Base-by-base conservation (phyloP, 2,329 filamentous ascomycete genomes). In the Colletotrichum melonis region DNA sequence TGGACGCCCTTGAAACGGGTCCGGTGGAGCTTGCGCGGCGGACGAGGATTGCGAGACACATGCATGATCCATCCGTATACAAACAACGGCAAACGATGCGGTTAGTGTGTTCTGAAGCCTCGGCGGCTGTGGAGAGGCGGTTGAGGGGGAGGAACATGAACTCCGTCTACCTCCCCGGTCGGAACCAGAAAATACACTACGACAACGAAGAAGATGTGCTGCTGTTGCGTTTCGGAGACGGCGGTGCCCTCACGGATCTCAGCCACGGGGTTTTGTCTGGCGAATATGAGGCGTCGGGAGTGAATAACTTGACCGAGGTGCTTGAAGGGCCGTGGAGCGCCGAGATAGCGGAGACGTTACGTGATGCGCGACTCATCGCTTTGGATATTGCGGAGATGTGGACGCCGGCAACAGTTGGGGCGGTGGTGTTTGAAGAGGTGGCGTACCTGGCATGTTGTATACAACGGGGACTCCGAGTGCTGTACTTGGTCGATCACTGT, bases 401-500 rank as follows among this genome's bases (percentile, higher is more conserved):
- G 75, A 75, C 24, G n/a, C 77, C 57, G 14, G 68, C 73, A 32
- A 65, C 69, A 2, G 60, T 52, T 22, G 73, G 75, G 19, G 52
- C 75, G 65, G 42, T 76, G 55, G 28, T 75, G 11, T 70, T 75
- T 9, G 79, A 81, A 12, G 80, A 82, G 69, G 75, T 77, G 26
- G 74, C 77, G 2, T 80, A 78, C 54, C 68, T 82, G 22, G 79
- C 79, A 5, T 80, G 76, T 12, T 79, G 77, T 58, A 65, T 82
- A 24, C 78, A 81, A 22, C 75, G 76, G 22, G 75, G 72, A 0
- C 67, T 81, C 16, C 78, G 80, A 49, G 78, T 81, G 71, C 56
- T 82, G 58, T 82, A 81, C 35, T 71, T 82, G 7, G 79, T 82
- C 35, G 80, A 81, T 60, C 68, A 78, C 22, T 78, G 78, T 38